Evolutionary conservation across 2,329 filamentous ascomycete genomes (phyloP), one percentile per base, ranked within the genome.

Genomic region (Hawksworthiomyces lignivorus): DNA sequence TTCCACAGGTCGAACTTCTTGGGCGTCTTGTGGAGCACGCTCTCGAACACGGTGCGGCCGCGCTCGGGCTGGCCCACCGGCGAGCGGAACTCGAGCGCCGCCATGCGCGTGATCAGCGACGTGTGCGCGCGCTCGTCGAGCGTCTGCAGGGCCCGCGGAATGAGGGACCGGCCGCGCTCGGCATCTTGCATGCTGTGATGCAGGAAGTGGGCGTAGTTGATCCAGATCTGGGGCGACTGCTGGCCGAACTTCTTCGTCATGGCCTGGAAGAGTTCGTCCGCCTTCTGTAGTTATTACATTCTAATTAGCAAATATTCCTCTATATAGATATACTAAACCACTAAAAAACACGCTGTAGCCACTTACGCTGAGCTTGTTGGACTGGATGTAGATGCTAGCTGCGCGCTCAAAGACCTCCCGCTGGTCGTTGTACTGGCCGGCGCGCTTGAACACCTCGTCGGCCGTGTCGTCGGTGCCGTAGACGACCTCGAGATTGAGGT

Each of bases 1-100:
- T 87, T 92, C 90, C 90, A 97, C 39, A 97, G 69, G 59, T 96
- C 88, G 46, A 87, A 79, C 60, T 87, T 86, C 69, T 94, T 94
- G 34, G 88, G 87, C 68, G 83, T 95, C 5, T 84, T 82, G 27
- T 79, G 76, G 7, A 98, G 72, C 8, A 98, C 72, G 29, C 83
- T 84, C 62, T 96, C 90, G 54, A 97, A 97, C 57, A 97, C 82
- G 20, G 94, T 98, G 15, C 94, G 83, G 9, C 92, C 92, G 45
- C 87, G 85, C 65, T 98, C 94, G 3, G 87, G 70, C 54, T 94
- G 86, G 41, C 89, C 89, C 54, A 84, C 78, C 7, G 78, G 63
- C 10, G 85, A 90, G 50, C 81, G 83, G 73, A 94, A 98, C 63
- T 98, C 92, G 18, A 98, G 76, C 15, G 86, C 83, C 0, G 85